Evolutionary conservation across 192 early-diverging fungal species (phyloP).

Genomic region (Allomyces javanicus): DNA sequence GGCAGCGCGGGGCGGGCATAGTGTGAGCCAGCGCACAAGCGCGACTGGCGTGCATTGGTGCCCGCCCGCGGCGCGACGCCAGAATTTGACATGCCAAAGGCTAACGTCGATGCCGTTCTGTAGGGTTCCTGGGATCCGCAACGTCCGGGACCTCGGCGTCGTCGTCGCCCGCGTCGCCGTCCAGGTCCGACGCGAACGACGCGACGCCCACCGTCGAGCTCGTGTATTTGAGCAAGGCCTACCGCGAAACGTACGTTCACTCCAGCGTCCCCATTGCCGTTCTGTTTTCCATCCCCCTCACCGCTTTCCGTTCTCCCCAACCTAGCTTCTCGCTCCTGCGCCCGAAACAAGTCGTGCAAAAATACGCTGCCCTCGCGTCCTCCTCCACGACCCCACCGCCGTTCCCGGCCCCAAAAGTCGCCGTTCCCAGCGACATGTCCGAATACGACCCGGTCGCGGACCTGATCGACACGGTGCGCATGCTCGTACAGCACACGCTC

Average conservation of each 20-base stretch:
- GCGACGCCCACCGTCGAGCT: not conserved
- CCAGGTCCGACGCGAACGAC: no score
- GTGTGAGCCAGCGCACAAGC: no score
- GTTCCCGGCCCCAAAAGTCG: not conserved
- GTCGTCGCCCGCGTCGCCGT: no score
- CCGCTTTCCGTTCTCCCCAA: no score
- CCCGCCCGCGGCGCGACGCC: no score
- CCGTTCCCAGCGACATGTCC: not conserved
- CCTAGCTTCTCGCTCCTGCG: not conserved
- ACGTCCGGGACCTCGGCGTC: no score
- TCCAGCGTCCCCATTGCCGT: not conserved
- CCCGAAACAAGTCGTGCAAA: not conserved
- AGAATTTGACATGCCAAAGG: no score
- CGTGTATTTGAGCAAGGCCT: not conserved
- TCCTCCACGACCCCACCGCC: not conserved
- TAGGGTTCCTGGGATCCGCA: no score
- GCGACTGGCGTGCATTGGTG: no score
- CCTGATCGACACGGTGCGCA: constrained; percentile 41
- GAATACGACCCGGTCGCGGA: constrained; percentile 77
- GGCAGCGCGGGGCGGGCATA: no score
- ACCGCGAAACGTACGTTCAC: not conserved
- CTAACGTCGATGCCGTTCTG: no score
- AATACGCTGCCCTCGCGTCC: not conserved
- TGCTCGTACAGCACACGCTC: constrained; percentile 45
- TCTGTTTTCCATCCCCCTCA: no score